A percentile compares a stretch with the other conserved stretches of the same genome.
Evolutionary conservation across 1,284 basidiomycete genomes (phyloP).

Genomic region (Tylopilus orsonianus): DNA sequence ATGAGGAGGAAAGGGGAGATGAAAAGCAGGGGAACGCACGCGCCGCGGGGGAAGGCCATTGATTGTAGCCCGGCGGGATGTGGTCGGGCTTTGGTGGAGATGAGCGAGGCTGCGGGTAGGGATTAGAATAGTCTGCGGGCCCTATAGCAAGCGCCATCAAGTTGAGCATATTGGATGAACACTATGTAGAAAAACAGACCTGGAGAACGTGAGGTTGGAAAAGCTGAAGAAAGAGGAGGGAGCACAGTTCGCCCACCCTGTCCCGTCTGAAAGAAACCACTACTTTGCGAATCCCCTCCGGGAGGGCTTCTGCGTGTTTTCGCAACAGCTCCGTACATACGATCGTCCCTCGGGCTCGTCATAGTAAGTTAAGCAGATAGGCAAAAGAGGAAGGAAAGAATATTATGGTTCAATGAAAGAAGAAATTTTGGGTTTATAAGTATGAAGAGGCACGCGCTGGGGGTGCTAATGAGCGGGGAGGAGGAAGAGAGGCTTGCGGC

Average conservation of each 20-base stretch:
- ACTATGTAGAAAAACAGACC: conserved; percentile 67
- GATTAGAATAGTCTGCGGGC: conserved; percentile 52
- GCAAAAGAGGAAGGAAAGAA: conserved; percentile 48
- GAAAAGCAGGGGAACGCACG: conserved; percentile 41
- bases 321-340: conserved; percentile 54
- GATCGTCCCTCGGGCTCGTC: conserved; percentile 62
- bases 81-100: conserved; percentile 58
- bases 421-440: conserved; percentile 47
- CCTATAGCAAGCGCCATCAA: conserved; percentile 48
- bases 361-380: conserved; percentile 53
- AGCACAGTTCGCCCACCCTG: conserved; percentile 85
- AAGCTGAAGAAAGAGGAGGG: conserved; percentile 78
- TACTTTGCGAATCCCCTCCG: conserved; percentile 52
- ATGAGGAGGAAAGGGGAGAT: conserved; percentile 2
- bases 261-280: conserved; percentile 68
- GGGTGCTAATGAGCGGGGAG: conserved; percentile 34
- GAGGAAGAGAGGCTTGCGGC: conserved; percentile 35
- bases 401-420: conserved; percentile 52
- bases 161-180: conserved; percentile 55
- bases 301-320: conserved; percentile 62
- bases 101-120: conserved; percentile 62
- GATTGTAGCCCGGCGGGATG: conserved; percentile 48
- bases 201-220: conserved; percentile 84
- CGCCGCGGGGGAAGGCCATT: conserved; percentile 45
- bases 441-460: conserved; percentile 42